phyloP scores from a whole-genome alignment of 2,329 filamentous ascomycete genomes.

The Hypoxylon sp. region DNA sequence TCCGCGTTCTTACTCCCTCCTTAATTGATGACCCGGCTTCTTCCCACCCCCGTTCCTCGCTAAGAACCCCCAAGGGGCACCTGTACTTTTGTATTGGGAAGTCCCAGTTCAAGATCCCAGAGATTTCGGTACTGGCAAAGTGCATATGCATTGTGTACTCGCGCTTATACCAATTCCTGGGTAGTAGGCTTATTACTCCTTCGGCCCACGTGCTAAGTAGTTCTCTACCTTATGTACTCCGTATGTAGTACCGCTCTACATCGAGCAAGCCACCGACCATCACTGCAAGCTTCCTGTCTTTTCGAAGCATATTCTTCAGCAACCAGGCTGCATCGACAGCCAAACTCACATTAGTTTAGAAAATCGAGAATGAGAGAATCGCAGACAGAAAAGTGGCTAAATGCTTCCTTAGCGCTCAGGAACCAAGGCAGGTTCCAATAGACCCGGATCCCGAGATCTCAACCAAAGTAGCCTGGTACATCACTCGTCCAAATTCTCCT shows the following conservation, averaged over 20 bases:
- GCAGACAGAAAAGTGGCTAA: constrained; percentile 14
- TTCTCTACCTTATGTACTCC: constrained; percentile 16
- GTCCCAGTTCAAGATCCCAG: constrained; percentile 30
- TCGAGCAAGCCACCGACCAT: constrained; percentile 41
- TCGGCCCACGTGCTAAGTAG: constrained; percentile 40
- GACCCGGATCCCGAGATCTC: constrained; percentile 17
- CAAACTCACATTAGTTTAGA: not conserved
- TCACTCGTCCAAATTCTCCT: constrained; percentile 1
- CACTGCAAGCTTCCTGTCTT: constrained; percentile 16
- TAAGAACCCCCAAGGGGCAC: constrained; percentile 6
- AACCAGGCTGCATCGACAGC: not conserved
- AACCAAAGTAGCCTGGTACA: not conserved
- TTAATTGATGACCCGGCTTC: constrained; percentile 28
- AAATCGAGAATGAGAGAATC: constrained; percentile 30
- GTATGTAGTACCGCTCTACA: constrained; percentile 35
- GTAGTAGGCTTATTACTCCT: constrained; percentile 40
- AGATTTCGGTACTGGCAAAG: constrained; percentile 35
- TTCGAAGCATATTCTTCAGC: constrained; percentile 31
- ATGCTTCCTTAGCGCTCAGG: not conserved
- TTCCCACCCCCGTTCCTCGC: constrained; percentile 6
- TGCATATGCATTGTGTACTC: constrained; percentile 36
- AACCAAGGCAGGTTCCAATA: constrained; percentile 14
- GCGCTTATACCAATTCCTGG: constrained; percentile 24
- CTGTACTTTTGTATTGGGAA: constrained; percentile 26
- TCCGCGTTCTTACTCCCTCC: constrained; percentile 19